Percentiles rank a stretch among this genome's conserved stretches.
These are phyloP conservation scores for Botrytis pseudocinerea DNA, from an alignment of 2,329 filamentous ascomycete genomes.

Conservation along the genomic window DNA sequence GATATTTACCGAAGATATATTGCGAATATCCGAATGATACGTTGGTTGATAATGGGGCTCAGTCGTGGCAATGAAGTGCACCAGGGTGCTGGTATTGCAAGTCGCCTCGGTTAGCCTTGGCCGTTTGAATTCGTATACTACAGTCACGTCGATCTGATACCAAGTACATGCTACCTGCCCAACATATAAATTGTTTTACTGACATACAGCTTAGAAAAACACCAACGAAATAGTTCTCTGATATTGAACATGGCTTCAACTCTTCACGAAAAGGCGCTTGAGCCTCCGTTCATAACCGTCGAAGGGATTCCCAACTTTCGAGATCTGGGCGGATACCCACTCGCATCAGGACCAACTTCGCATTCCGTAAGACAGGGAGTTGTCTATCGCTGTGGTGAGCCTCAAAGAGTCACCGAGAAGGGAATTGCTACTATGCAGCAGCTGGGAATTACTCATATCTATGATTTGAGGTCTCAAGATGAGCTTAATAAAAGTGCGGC, in stretches of 20 bases:
- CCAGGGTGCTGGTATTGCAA: neutral
- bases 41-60: neutral
- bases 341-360: slow-evolving; percentile 40
- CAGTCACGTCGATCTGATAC: neutral
- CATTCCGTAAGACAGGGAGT: slow-evolving; percentile 52
- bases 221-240: neutral
- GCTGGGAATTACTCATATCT: slow-evolving; percentile 64
- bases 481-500: slow-evolving; percentile 54
- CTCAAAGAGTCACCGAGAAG: slow-evolving; percentile 55
- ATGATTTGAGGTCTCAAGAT: slow-evolving; percentile 63
- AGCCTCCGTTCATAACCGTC: slow-evolving; percentile 53
- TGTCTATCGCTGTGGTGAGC: slow-evolving; percentile 70
- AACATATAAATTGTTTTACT: neutral
- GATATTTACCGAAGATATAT: neutral
- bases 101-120: slow-evolving; percentile 1
- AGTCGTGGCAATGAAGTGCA: slow-evolving; percentile 2
- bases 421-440: slow-evolving; percentile 53
- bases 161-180: neutral
- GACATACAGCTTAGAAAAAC: neutral
- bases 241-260: slow-evolving; percentile 26
- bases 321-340: slow-evolving; percentile 62
- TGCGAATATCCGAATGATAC: neutral
- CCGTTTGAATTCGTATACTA: neutral
- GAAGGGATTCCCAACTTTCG: slow-evolving; percentile 67
- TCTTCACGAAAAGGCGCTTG: slow-evolving; percentile 29